Base-by-base conservation (phyloP, 2,329 filamentous ascomycete genomes). In the Aspergillus thermomutatus region DNA sequence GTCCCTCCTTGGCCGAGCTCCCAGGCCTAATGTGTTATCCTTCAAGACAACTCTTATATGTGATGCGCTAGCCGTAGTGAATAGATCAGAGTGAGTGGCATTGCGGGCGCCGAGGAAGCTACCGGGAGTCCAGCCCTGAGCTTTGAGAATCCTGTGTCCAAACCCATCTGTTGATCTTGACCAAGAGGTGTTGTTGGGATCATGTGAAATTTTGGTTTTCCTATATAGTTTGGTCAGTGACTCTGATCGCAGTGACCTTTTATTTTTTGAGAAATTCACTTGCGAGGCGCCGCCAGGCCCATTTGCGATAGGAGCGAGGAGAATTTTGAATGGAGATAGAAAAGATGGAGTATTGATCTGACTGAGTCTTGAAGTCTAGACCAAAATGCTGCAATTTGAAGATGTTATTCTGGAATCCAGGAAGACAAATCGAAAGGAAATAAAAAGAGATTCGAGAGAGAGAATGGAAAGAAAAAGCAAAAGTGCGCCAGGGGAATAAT, bases 141-240 rank as follows among this genome's bases (percentile, higher is more conserved):
- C 82, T 50, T 87, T 85, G 69, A 99, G 86, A 64, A 97, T 93
- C 70, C 87, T 90, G 73, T 96, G 92, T 65, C 94, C 94, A 73
- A 94, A 97, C 53, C 86, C 87, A 55, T 83, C 83, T 62, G 88
- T 90, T 71, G 92, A 88, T 68, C 88, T 87, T 55, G 88, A 87
- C 94, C 94, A 99, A 82, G 85, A 86, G 49, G 91, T 96, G 75
- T 97, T 99, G 78, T 97, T 97, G 7, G 94, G 94, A 76, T 99
- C 94, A 72, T 89, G 83, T 64, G 88, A 89, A 70, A 97, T 87
- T 77, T 93, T 96, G 49, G 81, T 81, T 66, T 78, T 80, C 66
- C 83, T 85, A 65, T 63, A 58, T 47, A 55, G 25, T 46, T 23
- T 5, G 21, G 49, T 57, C 49, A 62, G 25, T 52, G 31, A 17